phyloP scores from a whole-genome alignment of 2,329 filamentous ascomycete species.

The Clonostachys solani region DNA sequence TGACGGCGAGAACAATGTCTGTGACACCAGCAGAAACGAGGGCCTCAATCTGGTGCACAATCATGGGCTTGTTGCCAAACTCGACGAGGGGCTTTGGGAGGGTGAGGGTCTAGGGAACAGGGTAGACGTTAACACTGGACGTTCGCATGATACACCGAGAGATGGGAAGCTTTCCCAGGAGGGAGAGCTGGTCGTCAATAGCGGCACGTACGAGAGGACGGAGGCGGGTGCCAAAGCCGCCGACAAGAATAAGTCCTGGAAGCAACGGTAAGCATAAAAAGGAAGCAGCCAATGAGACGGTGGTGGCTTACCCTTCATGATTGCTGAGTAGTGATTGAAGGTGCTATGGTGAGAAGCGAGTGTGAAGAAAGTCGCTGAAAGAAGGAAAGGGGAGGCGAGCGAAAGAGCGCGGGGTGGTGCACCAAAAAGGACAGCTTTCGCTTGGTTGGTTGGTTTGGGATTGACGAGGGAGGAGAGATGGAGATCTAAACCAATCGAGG shows the following conservation, averaged over 20 bases:
- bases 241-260: slow-evolving; percentile 94
- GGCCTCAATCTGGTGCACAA: slow-evolving; percentile 94
- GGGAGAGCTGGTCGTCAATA: background rate
- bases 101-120: slow-evolving; percentile 71
- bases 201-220: slow-evolving; percentile 74
- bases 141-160: background rate
- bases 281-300: background rate
- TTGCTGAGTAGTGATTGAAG: slow-evolving; percentile 10
- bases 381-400: background rate
- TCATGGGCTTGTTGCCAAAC: slow-evolving; percentile 99
- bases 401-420: background rate
- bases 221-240: slow-evolving; percentile 96
- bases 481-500: background rate
- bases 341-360: background rate
- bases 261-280: background rate
- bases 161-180: background rate
- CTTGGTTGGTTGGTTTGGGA: background rate
- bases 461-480: background rate
- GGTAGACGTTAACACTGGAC: background rate
- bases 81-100: slow-evolving; percentile 97
- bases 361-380: background rate
- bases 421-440: too few relatives aligned
- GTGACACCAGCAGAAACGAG: slow-evolving; percentile 91
- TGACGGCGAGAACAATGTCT: slow-evolving; percentile 96
- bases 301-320: slow-evolving; percentile 27